phyloP scores from a whole-genome alignment of 495 filamentous ascomycete genomes.

The Halenospora varia region DNA sequence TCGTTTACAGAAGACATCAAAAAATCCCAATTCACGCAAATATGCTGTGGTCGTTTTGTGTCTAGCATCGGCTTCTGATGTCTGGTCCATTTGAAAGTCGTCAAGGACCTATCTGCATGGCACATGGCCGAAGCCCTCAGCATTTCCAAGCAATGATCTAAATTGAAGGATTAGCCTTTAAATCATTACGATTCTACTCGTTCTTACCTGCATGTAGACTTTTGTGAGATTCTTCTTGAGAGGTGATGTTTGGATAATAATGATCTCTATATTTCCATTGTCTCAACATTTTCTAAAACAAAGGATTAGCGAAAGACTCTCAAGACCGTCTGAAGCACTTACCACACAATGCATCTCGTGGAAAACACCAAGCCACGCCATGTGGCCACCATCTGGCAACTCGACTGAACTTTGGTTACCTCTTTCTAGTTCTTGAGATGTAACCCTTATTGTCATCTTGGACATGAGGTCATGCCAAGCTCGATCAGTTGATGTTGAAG shows the following conservation, averaged over 20 bases:
- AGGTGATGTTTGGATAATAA: neutral
- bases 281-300: neutral
- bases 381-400: neutral
- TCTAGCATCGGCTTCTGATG: neutral
- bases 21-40: neutral
- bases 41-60: neutral
- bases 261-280: neutral
- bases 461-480: neutral
- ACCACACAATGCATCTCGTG: neutral
- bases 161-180: too few relatives aligned
- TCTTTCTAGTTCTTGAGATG: neutral
- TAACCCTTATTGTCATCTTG: neutral
- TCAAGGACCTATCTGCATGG: neutral
- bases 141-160: neutral
- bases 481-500: neutral
- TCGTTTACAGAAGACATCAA: neutral
- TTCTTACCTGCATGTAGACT: neutral
- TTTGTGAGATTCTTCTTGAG: neutral
- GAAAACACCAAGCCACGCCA: neutral
- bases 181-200: too few relatives aligned
- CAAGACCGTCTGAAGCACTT: too few relatives aligned
- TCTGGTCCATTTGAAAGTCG: neutral
- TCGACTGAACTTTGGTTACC: neutral
- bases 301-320: too few relatives aligned
- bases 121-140: neutral